Evolutionary conservation across 2,329 filamentous ascomycete species (phyloP), one percentile per base, ranked within the genome.

Genomic region (Rhinocladiella similis): DNA sequence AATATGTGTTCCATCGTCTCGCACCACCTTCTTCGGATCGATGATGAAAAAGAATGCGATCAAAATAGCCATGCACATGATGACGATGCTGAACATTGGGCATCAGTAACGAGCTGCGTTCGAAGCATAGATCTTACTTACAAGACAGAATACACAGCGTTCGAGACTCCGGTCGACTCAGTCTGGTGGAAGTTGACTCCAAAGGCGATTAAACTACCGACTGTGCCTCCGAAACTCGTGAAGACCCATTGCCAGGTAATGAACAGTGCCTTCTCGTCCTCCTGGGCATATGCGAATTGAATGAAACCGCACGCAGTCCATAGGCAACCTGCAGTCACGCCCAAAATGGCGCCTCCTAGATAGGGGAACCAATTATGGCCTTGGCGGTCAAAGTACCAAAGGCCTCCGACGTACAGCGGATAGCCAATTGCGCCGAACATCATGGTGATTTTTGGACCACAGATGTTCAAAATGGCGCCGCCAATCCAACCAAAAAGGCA

Each of bases 1-100:
- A 29, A 66, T 57, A 47, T 65, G 63, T 9, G 60, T 61, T 9
- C 63, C 63, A 41, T 66, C 63, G 38, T 65, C 63, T 16, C 63
- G 56, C 4, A 65, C 56, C 13, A 66, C 53, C 14, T 63, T 55
- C 33, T 50, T 50, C 3, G 63, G 63, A 14, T 57, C 53, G 33
- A 63, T 57, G 45, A 57, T 49, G 46, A 53, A 52, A 29, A 54
- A 48, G 13, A 54, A 22, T 12, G 51, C 49, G 13, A 64, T 56
- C 3, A 50, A 35, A 13, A 64, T 61, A 18, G 60, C 57, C 38
- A 51, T 20, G 46, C 55, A 57, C 55, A 56, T 59, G 33, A 62
- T 60, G 53, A 63, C 46, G n/a, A 62, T 60, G 53, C 54, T 55
- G 6, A 12, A 33, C 29, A 33, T 10, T 33, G 29, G 10, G 29